Conservation (phyloP, 768 basidiomycete genomes). For the Tylopilus subfusipes region DNA sequence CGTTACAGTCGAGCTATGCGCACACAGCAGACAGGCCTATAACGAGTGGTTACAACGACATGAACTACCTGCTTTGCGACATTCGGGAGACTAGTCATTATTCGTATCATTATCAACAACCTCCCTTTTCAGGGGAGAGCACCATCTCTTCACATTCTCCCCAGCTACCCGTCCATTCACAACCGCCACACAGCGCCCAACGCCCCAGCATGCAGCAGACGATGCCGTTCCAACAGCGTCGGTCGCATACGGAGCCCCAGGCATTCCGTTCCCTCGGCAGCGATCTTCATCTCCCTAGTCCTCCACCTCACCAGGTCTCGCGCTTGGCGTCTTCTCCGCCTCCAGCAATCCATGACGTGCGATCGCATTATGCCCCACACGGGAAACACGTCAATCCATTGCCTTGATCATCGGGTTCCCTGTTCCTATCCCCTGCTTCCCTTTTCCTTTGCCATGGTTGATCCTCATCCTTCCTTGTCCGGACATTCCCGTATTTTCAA, state of each 20-base stretch:
- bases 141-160: conserved; percentile 43
- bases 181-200: conserved; percentile 31
- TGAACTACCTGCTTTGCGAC: conserved; percentile 45
- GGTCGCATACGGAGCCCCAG: conserved; percentile 57
- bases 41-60: conserved; percentile 43
- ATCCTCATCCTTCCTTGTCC: conserved; percentile 20
- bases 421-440: conserved; percentile 15
- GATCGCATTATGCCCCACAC: conserved; percentile 37
- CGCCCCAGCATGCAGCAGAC: conserved; percentile 42
- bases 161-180: conserved; percentile 36
- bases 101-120: conserved; percentile 51
- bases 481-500: conserved; percentile 31
- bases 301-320: conserved; percentile 37
- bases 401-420: conserved; percentile 36
- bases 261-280: conserved; percentile 46
- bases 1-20: conserved; percentile 39
- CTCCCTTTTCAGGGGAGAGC: conserved; percentile 45
- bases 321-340: conserved; percentile 45
- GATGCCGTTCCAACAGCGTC: conserved; percentile 51
- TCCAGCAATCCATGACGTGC: conserved; percentile 36
- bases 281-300: conserved; percentile 49
- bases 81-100: conserved; percentile 48
- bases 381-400: conserved; percentile 48
- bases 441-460: conserved; percentile 17
- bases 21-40: conserved; percentile 52